phyloP scores from a whole-genome alignment of 768 basidiomycete genomes.

The Neoboletus magnificus region DNA sequence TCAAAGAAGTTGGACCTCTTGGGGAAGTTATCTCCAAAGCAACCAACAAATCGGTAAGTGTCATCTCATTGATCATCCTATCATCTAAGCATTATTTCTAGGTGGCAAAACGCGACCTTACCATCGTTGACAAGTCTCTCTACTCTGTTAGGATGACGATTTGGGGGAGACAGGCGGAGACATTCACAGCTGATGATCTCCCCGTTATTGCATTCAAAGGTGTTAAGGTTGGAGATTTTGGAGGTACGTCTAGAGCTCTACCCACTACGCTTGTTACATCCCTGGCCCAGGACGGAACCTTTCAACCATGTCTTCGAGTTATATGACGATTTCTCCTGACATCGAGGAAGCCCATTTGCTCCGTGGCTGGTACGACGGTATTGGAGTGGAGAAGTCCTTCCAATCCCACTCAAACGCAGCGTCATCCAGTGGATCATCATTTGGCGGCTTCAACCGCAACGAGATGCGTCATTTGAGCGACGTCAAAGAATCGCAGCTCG shows the following conservation, averaged over 20 bases:
- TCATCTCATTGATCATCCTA: not conserved
- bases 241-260: conserved; percentile 44
- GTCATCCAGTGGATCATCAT: conserved; percentile 37
- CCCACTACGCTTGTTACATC: conserved; percentile 6
- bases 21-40: conserved; percentile 73
- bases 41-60: conserved; percentile 53
- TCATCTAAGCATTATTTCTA: conserved; percentile 29
- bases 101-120: conserved; percentile 88
- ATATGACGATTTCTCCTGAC: conserved; percentile 85
- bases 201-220: conserved; percentile 92
- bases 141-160: conserved; percentile 81
- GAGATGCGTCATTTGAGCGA: conserved; percentile 73
- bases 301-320: conserved; percentile 77
- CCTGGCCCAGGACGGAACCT: conserved; percentile 64
- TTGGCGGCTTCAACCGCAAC: conserved; percentile 56
- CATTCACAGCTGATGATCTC: conserved; percentile 53
- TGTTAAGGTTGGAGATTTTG: conserved; percentile 89
- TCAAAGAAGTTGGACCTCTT: conserved; percentile 73
- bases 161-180: conserved; percentile 95
- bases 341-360: conserved; percentile 84
- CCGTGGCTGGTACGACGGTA: conserved; percentile 88
- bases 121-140: conserved; percentile 78
- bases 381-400: conserved; percentile 63
- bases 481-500: conserved; percentile 74
- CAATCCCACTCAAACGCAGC: conserved; percentile 58